Evolutionary conservation across 352 stramenopile genomes (phyloP).

Genomic region (Phytophthora nicotianae): DNA sequence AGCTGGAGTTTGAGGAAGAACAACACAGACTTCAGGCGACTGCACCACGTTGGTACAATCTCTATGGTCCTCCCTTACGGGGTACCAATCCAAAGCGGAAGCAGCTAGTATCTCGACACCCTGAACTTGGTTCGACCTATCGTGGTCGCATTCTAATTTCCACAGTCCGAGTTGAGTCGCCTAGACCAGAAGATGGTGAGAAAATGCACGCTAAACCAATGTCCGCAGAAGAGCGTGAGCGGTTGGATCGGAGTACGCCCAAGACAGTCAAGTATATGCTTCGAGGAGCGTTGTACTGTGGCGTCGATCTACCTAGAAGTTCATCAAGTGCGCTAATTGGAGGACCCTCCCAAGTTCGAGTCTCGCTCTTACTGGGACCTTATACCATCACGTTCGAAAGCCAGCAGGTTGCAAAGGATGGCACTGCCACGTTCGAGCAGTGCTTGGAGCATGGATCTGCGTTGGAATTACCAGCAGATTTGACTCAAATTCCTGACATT

Average conservation of each 20-base stretch:
- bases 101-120: constrained; percentile 56
- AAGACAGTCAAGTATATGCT: constrained; percentile 74
- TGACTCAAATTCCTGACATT: constrained; percentile 73
- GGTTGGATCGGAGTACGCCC: constrained; percentile 25
- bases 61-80: constrained; percentile 84
- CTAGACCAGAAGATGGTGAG: constrained; percentile 48
- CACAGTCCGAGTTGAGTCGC: constrained; percentile 60
- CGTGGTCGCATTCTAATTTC: constrained; percentile 81
- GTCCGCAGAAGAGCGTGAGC: constrained; percentile 21
- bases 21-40: constrained; percentile 14
- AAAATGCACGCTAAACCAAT: constrained; percentile 69
- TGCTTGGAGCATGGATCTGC: constrained; percentile 49
- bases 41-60: constrained; percentile 71
- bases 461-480: constrained; percentile 62
- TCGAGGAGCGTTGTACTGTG: constrained; percentile 63
- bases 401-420: constrained; percentile 51
- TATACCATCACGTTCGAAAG: constrained; percentile 61
- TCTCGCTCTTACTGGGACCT: constrained; percentile 51
- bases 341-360: constrained; percentile 43
- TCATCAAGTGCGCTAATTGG: constrained; percentile 13
- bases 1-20: constrained; percentile 20
- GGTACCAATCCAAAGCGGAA: constrained; percentile 61
- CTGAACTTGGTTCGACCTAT: constrained; percentile 81
- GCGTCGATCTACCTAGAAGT: constrained; percentile 50
- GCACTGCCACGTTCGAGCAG: constrained; percentile 53